Conservation (phyloP, 192 early-diverging fungal species). For the Chytriomyces sp. region DNA sequence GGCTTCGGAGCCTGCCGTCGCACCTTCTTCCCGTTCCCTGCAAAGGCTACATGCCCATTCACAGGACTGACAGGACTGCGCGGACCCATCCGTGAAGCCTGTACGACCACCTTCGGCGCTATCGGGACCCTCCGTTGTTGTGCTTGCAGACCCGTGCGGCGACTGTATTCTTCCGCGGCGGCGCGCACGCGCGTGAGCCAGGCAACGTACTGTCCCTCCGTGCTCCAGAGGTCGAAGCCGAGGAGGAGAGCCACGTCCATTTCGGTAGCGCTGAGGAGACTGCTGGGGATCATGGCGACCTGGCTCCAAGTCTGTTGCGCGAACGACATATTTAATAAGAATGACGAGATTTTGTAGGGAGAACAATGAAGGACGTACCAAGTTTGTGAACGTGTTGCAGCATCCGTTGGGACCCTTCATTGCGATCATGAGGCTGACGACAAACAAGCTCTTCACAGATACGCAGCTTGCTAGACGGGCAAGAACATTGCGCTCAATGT, state of each 20-base stretch:
- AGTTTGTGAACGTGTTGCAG: constrained; percentile 27
- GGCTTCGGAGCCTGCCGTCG: too few relatives aligned
- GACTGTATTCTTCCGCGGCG: constrained; percentile 7
- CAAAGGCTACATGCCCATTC: too few relatives aligned
- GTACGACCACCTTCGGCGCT: too few relatives aligned
- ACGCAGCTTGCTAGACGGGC: neutral
- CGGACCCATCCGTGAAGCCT: too few relatives aligned
- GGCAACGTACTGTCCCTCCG: neutral
- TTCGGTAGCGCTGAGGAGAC: constrained; percentile 15
- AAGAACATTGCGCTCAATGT: neutral
- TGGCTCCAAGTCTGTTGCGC: constrained; percentile 21
- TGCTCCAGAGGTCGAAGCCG: constrained; percentile 15
- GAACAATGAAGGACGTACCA: neutral
- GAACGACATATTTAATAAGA: neutral
- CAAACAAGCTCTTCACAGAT: constrained; percentile 8
- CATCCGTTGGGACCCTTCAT: constrained; percentile 33
- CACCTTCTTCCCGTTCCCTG: too few relatives aligned
- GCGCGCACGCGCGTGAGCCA: neutral
- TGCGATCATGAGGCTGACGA: constrained; percentile 22
- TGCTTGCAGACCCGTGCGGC: neutral
- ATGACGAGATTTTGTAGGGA: neutral
- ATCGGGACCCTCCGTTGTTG: neutral
- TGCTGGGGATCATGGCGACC: constrained; percentile 3
- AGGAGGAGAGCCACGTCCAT: constrained; percentile 11
- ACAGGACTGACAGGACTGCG: too few relatives aligned